A percentile compares a stretch with the other conserved stretches of the same genome.
Conservation (phyloP, 1,139 yeast genomes). For the Pichia terricola region DNA sequence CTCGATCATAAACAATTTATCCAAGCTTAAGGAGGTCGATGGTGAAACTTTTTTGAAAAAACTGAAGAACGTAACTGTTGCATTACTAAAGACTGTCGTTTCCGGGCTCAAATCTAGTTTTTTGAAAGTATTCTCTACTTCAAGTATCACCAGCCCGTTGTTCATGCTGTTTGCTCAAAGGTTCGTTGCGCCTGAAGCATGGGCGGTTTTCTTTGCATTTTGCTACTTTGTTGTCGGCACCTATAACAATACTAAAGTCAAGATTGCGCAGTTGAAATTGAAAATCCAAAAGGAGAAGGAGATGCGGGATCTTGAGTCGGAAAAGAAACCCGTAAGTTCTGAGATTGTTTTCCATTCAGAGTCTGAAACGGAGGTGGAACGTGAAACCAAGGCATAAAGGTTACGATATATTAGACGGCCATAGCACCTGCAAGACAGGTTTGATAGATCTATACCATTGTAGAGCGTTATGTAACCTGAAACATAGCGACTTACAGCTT, state of each 20-base stretch:
- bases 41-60: not conserved
- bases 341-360: not conserved
- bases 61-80: not conserved
- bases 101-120: conserved; percentile 42
- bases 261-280: conserved; percentile 12
- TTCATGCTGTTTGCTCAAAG: conserved; percentile 66
- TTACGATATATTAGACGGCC: no score
- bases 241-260: conserved; percentile 49
- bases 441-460: no score
- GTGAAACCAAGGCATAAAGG: no score
- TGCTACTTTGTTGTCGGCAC: conserved; percentile 72
- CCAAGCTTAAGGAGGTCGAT: not conserved
- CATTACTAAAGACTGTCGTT: conserved; percentile 2
- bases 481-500: no score
- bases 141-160: conserved; percentile 56
- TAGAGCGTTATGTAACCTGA: no score
- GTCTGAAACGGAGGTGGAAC: not conserved
- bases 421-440: no score
- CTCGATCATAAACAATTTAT: conserved; percentile 31
- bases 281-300: conserved; percentile 1
- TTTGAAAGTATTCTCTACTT: conserved; percentile 48
- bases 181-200: conserved; percentile 59
- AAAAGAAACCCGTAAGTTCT: not conserved
- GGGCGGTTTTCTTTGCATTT: conserved; percentile 78
- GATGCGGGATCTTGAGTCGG: not conserved